These are phyloP conservation scores for Fusarium euwallaceae DNA, from an alignment of 2,329 filamentous ascomycete genomes.

Conservation along the genomic window DNA sequence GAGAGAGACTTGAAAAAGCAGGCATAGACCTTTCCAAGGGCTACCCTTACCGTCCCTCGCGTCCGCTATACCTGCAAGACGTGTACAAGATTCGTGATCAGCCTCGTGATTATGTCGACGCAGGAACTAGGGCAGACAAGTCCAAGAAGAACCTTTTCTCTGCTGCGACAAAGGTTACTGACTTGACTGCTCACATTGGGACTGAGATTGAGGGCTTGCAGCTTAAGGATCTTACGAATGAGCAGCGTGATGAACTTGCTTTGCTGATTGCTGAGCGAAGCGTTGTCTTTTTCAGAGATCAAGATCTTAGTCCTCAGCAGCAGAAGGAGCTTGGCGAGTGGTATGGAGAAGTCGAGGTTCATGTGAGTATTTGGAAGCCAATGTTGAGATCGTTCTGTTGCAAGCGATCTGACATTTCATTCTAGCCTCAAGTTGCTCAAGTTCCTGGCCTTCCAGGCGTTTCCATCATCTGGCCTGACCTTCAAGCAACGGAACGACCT, in stretches of 20 bases:
- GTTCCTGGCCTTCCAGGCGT: constrained; percentile 76
- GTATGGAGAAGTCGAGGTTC: constrained; percentile 76
- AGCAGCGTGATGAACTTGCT: constrained; percentile 73
- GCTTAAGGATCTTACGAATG: constrained; percentile 69
- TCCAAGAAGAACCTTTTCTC: constrained; percentile 71
- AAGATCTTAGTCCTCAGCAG: constrained; percentile 72
- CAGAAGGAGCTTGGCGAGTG: constrained; percentile 73
- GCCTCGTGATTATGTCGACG: constrained; percentile 68
- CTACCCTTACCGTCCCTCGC: constrained; percentile 77
- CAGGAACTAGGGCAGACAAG: constrained; percentile 74
- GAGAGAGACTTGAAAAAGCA: constrained; percentile 73
- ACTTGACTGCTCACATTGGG: constrained; percentile 72
- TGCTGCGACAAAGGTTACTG: constrained; percentile 72
- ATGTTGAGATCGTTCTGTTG: background rate
- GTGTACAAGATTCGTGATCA: constrained; percentile 74
- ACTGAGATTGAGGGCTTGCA: constrained; percentile 75
- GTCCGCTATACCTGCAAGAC: constrained; percentile 77
- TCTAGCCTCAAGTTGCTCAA: constrained; percentile 76
- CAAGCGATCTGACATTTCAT: background rate
- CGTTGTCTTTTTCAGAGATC: constrained; percentile 77
- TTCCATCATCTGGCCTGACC: constrained; percentile 77
- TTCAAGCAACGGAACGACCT: constrained; percentile 71
- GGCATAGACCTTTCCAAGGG: constrained; percentile 77
- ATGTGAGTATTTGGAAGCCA: constrained; percentile 60
- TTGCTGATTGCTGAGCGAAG: constrained; percentile 73